Percentiles rank a stretch among this genome's conserved stretches.
phyloP scores from a whole-genome alignment of 345 rosid genomes.

The Firmiana major region DNA sequence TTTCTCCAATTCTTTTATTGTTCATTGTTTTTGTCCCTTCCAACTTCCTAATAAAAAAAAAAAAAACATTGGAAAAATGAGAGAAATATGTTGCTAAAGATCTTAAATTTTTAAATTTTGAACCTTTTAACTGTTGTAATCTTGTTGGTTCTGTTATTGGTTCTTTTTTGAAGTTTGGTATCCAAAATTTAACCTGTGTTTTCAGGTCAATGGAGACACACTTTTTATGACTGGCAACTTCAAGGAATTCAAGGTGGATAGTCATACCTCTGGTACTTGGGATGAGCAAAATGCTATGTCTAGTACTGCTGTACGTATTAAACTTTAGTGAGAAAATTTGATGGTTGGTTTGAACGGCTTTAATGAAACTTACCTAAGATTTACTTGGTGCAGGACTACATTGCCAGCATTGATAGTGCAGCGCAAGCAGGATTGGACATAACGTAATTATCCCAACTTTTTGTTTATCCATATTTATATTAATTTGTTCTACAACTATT shows the following conservation, averaged over 20 bases:
- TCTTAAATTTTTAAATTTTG: neutral
- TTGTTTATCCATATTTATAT: neutral
- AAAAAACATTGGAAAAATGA: neutral
- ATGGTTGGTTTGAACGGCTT: constrained; percentile 1
- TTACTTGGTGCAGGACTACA: constrained; percentile 61
- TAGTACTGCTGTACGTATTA: constrained; percentile 67
- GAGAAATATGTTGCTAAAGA: constrained; percentile 3
- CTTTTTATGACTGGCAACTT: constrained; percentile 81
- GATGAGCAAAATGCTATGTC: constrained; percentile 79
- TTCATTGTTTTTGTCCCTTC: neutral
- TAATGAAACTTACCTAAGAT: constrained; percentile 14
- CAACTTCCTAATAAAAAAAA: neutral
- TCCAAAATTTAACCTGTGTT: constrained; percentile 16
- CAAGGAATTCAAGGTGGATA: constrained; percentile 82
- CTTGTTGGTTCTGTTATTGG: neutral
- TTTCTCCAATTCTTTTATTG: neutral
- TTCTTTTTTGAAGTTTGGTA: constrained; percentile 10
- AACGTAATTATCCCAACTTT: constrained; percentile 49
- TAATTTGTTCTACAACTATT: neutral
- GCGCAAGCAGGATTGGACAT: constrained; percentile 55
- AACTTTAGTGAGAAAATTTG: constrained; percentile 2
- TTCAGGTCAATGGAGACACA: constrained; percentile 95
- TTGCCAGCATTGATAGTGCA: constrained; percentile 73
- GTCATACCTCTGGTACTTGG: constrained; percentile 63
- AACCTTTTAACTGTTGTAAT: neutral